phyloP scores from a whole-genome alignment of 2,329 filamentous ascomycete species.

The Colletotrichum acutatum region DNA sequence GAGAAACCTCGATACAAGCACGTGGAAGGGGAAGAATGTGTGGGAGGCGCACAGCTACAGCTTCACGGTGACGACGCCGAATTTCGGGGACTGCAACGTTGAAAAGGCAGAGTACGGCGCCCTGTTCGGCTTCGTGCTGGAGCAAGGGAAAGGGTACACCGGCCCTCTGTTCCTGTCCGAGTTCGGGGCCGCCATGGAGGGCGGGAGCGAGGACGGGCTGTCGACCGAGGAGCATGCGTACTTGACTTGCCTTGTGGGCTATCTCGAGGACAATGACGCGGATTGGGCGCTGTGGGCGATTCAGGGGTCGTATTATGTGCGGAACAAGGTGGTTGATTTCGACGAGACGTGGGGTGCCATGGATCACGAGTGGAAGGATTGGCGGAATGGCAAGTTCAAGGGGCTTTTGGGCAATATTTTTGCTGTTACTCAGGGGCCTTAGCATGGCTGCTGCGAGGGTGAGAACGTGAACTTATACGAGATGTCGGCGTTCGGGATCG shows the following conservation, averaged over 20 bases:
- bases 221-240: constrained; percentile 58
- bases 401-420: constrained; percentile 51
- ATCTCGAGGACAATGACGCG: constrained; percentile 65
- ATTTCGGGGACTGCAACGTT: constrained; percentile 54
- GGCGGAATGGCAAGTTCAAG: constrained; percentile 50
- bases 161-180: constrained; percentile 68
- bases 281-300: constrained; percentile 71
- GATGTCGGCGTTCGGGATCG: neutral
- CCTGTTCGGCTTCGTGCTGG: constrained; percentile 63
- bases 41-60: constrained; percentile 71
- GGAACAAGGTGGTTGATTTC: constrained; percentile 58
- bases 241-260: constrained; percentile 61
- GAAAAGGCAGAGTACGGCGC: constrained; percentile 57
- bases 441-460: constrained; percentile 4
- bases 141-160: constrained; percentile 57
- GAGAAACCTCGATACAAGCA: constrained; percentile 54
- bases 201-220: constrained; percentile 53
- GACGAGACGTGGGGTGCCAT: constrained; percentile 66
- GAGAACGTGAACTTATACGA: neutral
- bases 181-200: constrained; percentile 65
- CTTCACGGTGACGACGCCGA: constrained; percentile 61
- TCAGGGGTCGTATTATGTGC: constrained; percentile 68
- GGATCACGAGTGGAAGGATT: constrained; percentile 52
- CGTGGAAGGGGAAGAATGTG: constrained; percentile 63
- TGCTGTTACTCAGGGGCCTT: constrained; percentile 50